Base-by-base conservation (phyloP, 2,329 filamentous ascomycete genomes). In the Chaetomiaceae sp. region DNA sequence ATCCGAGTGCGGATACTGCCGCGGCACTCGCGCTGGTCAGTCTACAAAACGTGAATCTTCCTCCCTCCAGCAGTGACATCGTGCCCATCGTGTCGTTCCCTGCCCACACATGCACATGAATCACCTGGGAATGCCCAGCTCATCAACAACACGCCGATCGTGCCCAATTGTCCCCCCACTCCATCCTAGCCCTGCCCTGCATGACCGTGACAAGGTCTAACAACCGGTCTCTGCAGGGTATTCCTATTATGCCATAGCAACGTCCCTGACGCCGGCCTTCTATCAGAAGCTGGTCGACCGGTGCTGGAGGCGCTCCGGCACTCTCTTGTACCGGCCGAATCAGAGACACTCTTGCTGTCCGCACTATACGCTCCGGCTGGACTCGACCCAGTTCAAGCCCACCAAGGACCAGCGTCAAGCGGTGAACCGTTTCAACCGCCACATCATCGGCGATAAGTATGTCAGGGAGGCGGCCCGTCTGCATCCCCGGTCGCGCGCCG, bases 291-390 rank as follows among this genome's bases (percentile, higher is more conserved):
- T 93, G 33, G 71, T 92, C 39, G 81, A 90, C 66, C 80, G 86
- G 57, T 87, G 84, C 55, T 93, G 87, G 87, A 84, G 88, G 66
- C 78, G 87, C 56, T 90, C 83, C 33, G 83, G 79, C 14, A 81
- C 71, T 23, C 73, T 89, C 8, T 72, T 93, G 43, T 93, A 93
- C 68, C 82, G 88, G 54, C 87, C 88, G 13, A 86, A 93, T 66
- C 83, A 89, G 61, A 78, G 78, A 52, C 76, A 83, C 50, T 87
- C 89, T 55, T 99, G 93, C 63, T 99, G 93, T 67, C 90, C 91
- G 39, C 90, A 96, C 64, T 97, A 92, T 66, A 90, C 87, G 1
- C 83, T 93, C 48, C 82, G 87, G 41, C 73, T 91, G 17, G 85
- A 89, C 60, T 81, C 82, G 20, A 66, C 72, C 41, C 70, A 75